phyloP scores from a whole-genome alignment of 2,329 filamentous ascomycete genomes.

The Colletotrichum simmondsii region DNA sequence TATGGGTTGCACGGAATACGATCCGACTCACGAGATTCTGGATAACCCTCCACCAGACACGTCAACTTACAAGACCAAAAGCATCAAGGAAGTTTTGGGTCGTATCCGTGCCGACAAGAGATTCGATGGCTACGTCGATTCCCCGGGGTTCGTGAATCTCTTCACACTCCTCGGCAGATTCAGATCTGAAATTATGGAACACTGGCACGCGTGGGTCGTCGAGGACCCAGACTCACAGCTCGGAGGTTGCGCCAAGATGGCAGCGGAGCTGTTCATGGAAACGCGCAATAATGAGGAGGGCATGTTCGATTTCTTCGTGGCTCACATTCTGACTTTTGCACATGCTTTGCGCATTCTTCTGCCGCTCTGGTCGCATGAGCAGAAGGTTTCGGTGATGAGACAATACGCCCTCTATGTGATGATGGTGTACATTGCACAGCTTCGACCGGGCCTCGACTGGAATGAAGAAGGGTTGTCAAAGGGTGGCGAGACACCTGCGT shows the following conservation, averaged over 20 bases:
- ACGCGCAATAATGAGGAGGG: background rate
- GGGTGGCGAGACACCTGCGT: background rate
- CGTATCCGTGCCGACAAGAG: background rate
- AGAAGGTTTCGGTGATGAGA: background rate
- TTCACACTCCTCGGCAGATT: background rate
- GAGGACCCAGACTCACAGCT: background rate
- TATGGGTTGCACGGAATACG: background rate
- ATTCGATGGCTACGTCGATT: background rate
- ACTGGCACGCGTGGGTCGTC: background rate
- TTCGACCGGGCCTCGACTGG: background rate
- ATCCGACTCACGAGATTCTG: background rate
- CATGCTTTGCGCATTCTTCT: background rate
- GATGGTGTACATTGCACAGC: background rate
- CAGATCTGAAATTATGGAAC: background rate
- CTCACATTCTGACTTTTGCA: background rate
- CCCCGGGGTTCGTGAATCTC: background rate
- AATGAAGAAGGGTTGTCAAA: background rate
- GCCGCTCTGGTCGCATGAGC: background rate
- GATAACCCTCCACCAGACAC: background rate
- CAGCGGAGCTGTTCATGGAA: background rate
- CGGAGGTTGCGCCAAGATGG: background rate
- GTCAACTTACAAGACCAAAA: background rate
- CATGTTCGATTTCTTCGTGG: background rate
- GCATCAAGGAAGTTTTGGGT: background rate
- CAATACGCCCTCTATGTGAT: background rate